Base-by-base conservation (phyloP, 768 basidiomycete genomes). In the Termitomyces titanicus region DNA sequence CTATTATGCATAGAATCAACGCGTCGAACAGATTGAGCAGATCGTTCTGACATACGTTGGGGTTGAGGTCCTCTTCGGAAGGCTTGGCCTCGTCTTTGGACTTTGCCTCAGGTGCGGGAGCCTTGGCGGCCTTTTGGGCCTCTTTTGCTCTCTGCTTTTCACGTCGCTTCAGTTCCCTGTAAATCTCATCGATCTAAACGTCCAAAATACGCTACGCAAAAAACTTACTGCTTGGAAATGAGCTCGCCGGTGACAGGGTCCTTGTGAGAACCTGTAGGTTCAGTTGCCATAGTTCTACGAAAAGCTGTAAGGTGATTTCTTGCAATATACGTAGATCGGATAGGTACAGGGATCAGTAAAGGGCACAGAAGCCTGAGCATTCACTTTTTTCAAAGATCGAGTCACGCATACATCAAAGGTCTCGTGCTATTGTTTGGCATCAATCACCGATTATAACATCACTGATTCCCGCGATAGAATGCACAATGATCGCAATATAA, bases 171-270 rank as follows among this genome's bases (percentile, higher is more conserved):
- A 98, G 81, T 71, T 97, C 95, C 65, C 95, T 98, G 66, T 50
- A 49, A 51, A 53, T 25, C 34, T 37, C 46, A 54, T 50, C 51
- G 59, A 71, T 73, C 70, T 74, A 53, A 51, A 69, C 71, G 57
- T 67, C 57, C 40, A 52, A 52, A 54, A 59, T 56, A 57, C 60
- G 55, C 53, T 35, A 44, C 38, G 18, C n/a, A 11, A 62, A n/a
- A 42, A 56, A 80, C 86, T 56, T 51, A 96, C 96, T 82, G 81
- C 84, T 99, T 99, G 74, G 94, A 97, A 66, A 99, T 86, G 87
- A 97, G 81, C 73, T 98, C 95, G 34, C 94, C 95, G 0, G 96
- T 97, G 59, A 94, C 82, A 39, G 89, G 89, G 70, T 94, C 91
- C 79, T 84, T 86, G 62, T 81, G 80, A 8, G 77, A 75, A 54